Conservation (phyloP, 2,329 filamentous ascomycete genomes). For the Erysiphe pulchra region DNA sequence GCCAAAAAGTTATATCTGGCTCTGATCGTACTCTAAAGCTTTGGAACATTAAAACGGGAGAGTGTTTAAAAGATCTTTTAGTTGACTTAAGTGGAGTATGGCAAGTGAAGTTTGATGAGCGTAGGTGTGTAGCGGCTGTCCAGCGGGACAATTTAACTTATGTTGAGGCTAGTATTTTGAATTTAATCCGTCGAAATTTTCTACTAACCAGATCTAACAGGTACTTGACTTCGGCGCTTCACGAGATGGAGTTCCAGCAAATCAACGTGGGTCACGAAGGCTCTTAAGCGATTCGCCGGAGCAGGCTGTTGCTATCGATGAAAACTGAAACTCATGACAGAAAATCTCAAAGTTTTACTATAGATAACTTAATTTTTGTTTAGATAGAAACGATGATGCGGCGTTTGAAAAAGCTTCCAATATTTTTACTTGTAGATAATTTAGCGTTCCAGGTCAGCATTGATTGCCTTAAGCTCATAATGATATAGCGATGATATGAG, state of each 20-base stretch:
- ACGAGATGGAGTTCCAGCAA: conserved; percentile 57
- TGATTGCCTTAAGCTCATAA: too few species aligned
- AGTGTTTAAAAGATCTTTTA: conserved; percentile 77
- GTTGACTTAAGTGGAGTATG: conserved; percentile 91
- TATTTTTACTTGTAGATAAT: background rate
- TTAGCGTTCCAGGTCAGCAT: background rate
- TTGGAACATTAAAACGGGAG: conserved; percentile 86
- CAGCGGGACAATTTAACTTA: conserved; percentile 83
- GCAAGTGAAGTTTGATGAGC: conserved; percentile 95
- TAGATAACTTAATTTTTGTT: background rate
- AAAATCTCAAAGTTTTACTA: background rate
- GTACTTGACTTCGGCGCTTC: conserved; percentile 92
- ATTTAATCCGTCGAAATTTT: background rate
- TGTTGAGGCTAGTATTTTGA: conserved; percentile 47
- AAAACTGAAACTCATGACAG: background rate
- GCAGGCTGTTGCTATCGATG: background rate
- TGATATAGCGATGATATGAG: too few species aligned
- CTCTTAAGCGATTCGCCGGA: conserved; percentile 14
- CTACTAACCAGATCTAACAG: conserved; percentile 19
- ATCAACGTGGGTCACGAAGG: conserved; percentile 57
- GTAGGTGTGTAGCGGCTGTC: conserved; percentile 85
- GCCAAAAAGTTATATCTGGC: conserved; percentile 85
- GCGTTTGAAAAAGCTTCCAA: background rate
- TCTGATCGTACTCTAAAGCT: conserved; percentile 93
- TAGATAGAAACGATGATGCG: background rate